These are phyloP conservation scores for Zostera marina DNA, from an alignment of 116 monocot genomes.

Conservation along the genomic window DNA sequence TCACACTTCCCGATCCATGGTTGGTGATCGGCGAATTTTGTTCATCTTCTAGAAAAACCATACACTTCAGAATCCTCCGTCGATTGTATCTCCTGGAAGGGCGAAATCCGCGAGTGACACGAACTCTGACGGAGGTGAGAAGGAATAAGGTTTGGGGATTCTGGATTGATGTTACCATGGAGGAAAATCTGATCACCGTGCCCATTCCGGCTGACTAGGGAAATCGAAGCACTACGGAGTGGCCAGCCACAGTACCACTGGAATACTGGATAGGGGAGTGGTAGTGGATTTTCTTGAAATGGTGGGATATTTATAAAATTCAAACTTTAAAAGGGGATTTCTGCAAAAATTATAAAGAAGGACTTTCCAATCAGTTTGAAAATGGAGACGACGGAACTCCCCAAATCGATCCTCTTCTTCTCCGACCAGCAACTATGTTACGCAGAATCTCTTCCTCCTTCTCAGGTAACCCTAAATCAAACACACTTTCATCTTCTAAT, in stretches of 20 bases:
- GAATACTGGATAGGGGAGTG: no score
- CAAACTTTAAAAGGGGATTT: no score
- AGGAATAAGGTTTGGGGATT: not conserved
- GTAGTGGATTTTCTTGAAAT: no score
- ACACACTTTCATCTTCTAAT: not conserved
- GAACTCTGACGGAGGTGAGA: not conserved
- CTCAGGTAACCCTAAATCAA: conserved; percentile 24
- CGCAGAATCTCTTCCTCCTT: conserved; percentile 59
- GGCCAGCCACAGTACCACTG: no score
- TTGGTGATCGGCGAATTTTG: not conserved
- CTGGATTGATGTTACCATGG: not conserved
- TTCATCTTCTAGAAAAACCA: not conserved
- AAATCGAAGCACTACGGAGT: no score
- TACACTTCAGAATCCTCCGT: not conserved
- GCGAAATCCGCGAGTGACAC: not conserved
- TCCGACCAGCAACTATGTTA: conserved; percentile 79
- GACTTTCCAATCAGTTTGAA: no score
- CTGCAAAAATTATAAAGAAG: no score
- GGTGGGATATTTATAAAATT: no score
- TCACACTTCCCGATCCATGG: not conserved
- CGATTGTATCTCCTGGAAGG: not conserved
- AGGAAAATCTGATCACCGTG: not conserved
- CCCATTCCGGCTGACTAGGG: not conserved
- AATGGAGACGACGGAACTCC: conserved; percentile 18
- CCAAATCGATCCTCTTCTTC: conserved; percentile 55